Evolutionary conservation across 1,284 basidiomycete genomes (phyloP).

Genomic region (Ceratobasidium sp.): DNA sequence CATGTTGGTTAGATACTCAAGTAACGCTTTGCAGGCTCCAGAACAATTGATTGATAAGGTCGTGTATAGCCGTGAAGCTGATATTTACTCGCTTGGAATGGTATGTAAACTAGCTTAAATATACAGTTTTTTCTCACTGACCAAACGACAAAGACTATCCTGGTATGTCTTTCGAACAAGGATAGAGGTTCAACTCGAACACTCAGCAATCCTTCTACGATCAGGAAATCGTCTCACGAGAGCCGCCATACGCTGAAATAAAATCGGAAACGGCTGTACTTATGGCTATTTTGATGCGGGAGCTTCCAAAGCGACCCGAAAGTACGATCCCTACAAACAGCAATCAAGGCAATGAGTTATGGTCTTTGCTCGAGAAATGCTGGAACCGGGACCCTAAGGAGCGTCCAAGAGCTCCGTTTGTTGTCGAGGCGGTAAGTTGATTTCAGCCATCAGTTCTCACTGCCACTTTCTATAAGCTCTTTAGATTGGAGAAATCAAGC

Average conservation of each 20-base stretch:
- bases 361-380: neutral
- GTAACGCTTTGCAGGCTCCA: constrained; percentile 19
- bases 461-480: neutral
- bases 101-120: neutral
- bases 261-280: neutral
- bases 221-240: constrained; percentile 2
- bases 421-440: neutral
- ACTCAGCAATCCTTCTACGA: neutral
- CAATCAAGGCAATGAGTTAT: neutral
- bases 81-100: constrained; percentile 33
- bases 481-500: constrained; percentile 6
- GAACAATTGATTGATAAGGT: neutral
- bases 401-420: neutral
- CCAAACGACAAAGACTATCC: neutral
- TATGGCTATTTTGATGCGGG: neutral
- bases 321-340: neutral
- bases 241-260: neutral
- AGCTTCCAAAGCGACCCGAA: constrained; percentile 11
- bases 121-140: neutral
- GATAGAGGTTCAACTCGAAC: too few relatives aligned
- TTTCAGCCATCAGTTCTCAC: neutral
- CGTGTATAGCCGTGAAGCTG: constrained; percentile 2
- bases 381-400: neutral
- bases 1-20: neutral
- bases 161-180: neutral